Conservation (phyloP, 768 basidiomycete species). For the Hericium rajendrae region DNA sequence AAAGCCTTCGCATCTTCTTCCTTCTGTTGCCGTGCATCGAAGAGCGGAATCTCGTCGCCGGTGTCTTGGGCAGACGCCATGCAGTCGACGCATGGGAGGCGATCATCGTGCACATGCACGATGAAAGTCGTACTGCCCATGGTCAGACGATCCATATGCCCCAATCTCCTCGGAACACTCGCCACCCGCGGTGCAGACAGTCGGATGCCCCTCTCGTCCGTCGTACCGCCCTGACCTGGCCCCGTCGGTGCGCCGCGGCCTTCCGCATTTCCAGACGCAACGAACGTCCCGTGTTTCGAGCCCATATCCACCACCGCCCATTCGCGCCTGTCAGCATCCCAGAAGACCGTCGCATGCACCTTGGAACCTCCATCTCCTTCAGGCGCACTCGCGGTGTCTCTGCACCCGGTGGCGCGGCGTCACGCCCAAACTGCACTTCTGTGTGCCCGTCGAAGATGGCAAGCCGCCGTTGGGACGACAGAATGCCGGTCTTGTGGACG, state of each 20-base stretch:
- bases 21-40: slow-evolving; percentile 20
- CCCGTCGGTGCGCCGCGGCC: neutral
- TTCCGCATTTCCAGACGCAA: slow-evolving; percentile 23
- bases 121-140: slow-evolving; percentile 65
- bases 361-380: slow-evolving; percentile 84
- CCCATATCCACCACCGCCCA: slow-evolving; percentile 83
- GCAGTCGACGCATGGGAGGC: slow-evolving; percentile 55
- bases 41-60: slow-evolving; percentile 52
- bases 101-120: slow-evolving; percentile 58
- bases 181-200: slow-evolving; percentile 58
- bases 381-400: slow-evolving; percentile 57
- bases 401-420: slow-evolving; percentile 41
- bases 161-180: slow-evolving; percentile 55
- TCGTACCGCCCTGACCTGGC: neutral
- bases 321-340: slow-evolving; percentile 45
- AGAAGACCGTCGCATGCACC: slow-evolving; percentile 66
- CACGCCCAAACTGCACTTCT: slow-evolving; percentile 69
- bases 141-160: slow-evolving; percentile 55
- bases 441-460: slow-evolving; percentile 54
- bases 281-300: slow-evolving; percentile 74
- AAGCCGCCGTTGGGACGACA: slow-evolving; percentile 41
- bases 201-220: slow-evolving; percentile 3
- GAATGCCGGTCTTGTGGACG: slow-evolving; percentile 30
- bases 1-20: neutral
- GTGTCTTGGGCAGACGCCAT: slow-evolving; percentile 27